Base-by-base conservation (phyloP, 2,329 filamentous ascomycete genomes). In the Botryotinia convoluta region DNA sequence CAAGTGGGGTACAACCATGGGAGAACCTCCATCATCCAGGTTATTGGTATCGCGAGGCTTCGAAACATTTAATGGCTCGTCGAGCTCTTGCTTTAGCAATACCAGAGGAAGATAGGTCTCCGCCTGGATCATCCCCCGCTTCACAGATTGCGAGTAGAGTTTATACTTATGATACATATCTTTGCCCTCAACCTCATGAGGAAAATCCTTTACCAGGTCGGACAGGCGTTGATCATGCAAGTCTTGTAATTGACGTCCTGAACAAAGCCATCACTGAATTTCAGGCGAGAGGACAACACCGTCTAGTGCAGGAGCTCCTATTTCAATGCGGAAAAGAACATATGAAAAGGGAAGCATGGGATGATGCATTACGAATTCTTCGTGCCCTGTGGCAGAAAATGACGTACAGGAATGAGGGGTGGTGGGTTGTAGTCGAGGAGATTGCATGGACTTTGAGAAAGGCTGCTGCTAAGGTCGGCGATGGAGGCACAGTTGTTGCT, bases 1-100 rank as follows among this genome's bases (percentile, higher is more conserved):
- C 78, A 8, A 81, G 87, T 59, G 86, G 88, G 20, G 79, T 91
- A 8, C 86, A 87, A 51, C 89, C 90, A 0, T 91, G 88, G 87
- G 89, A 92, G 76, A 80, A 86, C 54, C 83, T 92, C 10, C 90
- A 92, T 75, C 90, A 92, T 78, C 85, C 87, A 1, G 90, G 90
- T 9, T 92, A 92, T 78, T 92, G 90, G 89, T 90, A 89, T 76
- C 87, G 88, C 22, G 81, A 86, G 62, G 89, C 90, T 1, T 87
- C 88, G 7, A 85, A 85, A n/a, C 88, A 91, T 76, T 82, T 87
- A 1, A 83, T 84, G 5, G 83, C 85, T 26, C 86, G 90, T 14
- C 85, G 88, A 59, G 83, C 80, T 35, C 80, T 90, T 61, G 89
- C 90, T 2, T 83, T 83, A 37, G 82, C 83, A 32, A 90, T 92